These are phyloP conservation scores for Colletotrichum graminicola DNA, from an alignment of 2,329 filamentous ascomycete species.

Conservation along the genomic window DNA sequence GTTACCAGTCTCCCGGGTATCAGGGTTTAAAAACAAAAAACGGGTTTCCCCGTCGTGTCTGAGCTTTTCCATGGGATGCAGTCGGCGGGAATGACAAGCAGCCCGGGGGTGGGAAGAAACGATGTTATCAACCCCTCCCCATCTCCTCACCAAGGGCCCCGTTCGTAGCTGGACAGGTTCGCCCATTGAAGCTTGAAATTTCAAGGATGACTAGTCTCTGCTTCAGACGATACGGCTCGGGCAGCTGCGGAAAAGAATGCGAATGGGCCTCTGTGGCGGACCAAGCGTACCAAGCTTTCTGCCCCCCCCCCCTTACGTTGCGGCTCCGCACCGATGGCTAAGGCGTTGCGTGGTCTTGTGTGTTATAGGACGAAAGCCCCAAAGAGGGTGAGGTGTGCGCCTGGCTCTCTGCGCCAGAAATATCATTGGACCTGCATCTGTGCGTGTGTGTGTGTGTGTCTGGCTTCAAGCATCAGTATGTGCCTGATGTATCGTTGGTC, in stretches of 20 bases:
- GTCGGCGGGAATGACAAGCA: neutral
- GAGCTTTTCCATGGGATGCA: neutral
- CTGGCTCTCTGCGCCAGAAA: neutral
- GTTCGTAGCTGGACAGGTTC: slow-evolving; percentile 17
- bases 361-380: slow-evolving; percentile 17
- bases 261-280: slow-evolving; percentile 9
- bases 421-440: slow-evolving; percentile 2
- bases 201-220: slow-evolving; percentile 33
- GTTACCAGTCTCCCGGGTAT: slow-evolving; percentile 1
- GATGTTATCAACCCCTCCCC: slow-evolving; percentile 26
- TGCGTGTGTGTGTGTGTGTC: slow-evolving; percentile 5
- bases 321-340: neutral
- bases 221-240: slow-evolving; percentile 14
- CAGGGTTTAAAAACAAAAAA: neutral
- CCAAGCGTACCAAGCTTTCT: slow-evolving; percentile 9
- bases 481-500: neutral
- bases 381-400: neutral
- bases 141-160: neutral
- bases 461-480: neutral
- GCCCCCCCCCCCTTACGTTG: neutral
- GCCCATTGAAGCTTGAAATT: slow-evolving; percentile 18
- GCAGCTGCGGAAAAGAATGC: neutral
- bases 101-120: slow-evolving; percentile 6
- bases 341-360: neutral
- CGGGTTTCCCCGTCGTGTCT: too few relatives aligned